These are phyloP conservation scores for Neurospora pannonica DNA, from an alignment of 495 filamentous ascomycete species.

Conservation along the genomic window DNA sequence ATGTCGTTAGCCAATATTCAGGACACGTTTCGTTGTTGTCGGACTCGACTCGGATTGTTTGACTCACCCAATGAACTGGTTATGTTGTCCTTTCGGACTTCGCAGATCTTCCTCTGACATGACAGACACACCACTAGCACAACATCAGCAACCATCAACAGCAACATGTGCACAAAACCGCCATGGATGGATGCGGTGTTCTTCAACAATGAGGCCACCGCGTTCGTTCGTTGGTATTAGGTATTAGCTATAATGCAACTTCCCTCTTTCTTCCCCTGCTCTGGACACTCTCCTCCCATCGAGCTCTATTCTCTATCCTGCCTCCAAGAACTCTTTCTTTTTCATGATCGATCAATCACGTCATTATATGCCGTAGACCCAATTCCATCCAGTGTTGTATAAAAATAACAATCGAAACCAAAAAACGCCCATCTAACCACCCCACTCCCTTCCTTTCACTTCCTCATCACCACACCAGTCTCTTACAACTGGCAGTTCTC, in stretches of 20 bases:
- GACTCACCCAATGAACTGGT: not conserved
- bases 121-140: not conserved
- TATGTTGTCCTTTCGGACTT: not conserved
- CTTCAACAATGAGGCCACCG: not conserved
- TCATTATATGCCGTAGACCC: not conserved
- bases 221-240: not conserved
- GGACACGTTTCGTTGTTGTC: not conserved
- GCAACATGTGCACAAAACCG: not conserved
- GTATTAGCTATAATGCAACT: not conserved
- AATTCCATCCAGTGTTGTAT: not conserved
- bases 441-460: not conserved
- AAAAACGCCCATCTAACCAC: not conserved
- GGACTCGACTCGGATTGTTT: not conserved
- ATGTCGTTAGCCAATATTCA: not conserved
- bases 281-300: not conserved
- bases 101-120: not conserved
- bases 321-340: not conserved
- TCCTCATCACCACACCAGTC: not conserved
- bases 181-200: not conserved
- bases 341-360: not conserved
- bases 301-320: not conserved
- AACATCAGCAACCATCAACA: not conserved
- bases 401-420: not conserved
- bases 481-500: conserved; percentile 6
- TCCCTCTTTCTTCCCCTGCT: not conserved